Evolutionary conservation across 1,284 basidiomycete genomes (phyloP).

Genomic region (Singerocomus rubriflavus): DNA sequence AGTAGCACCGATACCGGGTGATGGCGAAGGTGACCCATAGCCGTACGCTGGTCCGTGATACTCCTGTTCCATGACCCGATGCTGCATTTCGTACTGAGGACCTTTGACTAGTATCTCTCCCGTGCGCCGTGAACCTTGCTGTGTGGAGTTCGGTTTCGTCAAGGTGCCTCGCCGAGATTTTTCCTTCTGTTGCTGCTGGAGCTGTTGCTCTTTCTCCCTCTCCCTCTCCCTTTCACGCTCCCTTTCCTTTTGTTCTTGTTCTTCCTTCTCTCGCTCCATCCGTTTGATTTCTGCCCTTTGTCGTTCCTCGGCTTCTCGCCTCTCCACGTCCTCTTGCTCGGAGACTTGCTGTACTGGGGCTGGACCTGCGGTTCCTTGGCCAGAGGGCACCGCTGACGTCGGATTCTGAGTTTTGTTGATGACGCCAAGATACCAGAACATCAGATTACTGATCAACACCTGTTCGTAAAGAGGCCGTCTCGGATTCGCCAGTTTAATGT

Average conservation of each 20-base stretch:
- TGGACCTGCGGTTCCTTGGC: conserved; percentile 16
- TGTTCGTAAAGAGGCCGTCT: conserved; percentile 96
- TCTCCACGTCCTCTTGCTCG: conserved; percentile 34
- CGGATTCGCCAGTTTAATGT: conserved; percentile 98
- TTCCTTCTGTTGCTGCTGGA: conserved; percentile 52
- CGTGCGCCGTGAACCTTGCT: conserved; percentile 50
- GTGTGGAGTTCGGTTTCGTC: conserved; percentile 47
- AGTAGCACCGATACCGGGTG: conserved; percentile 20
- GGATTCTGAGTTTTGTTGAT: conserved; percentile 82
- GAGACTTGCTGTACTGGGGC: conserved; percentile 16
- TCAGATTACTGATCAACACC: conserved; percentile 97
- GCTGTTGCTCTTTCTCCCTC: conserved; percentile 38
- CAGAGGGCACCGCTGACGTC: conserved; percentile 32
- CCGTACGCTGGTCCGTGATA: conserved; percentile 43
- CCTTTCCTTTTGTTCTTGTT: conserved; percentile 41
- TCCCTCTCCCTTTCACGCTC: conserved; percentile 40
- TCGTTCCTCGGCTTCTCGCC: conserved; percentile 44
- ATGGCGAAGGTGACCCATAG: conserved; percentile 30
- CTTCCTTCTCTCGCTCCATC: conserved; percentile 44
- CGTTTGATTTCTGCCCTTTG: conserved; percentile 45
- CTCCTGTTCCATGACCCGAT: conserved; percentile 88
- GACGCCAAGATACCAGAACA: conserved; percentile 99
- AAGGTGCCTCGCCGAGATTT: conserved; percentile 53
- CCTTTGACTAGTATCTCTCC: conserved; percentile 86
- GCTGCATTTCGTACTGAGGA: conserved; percentile 91